Conservation (phyloP, 352 stramenopile species). For the Globisporangium viniferum region DNA sequence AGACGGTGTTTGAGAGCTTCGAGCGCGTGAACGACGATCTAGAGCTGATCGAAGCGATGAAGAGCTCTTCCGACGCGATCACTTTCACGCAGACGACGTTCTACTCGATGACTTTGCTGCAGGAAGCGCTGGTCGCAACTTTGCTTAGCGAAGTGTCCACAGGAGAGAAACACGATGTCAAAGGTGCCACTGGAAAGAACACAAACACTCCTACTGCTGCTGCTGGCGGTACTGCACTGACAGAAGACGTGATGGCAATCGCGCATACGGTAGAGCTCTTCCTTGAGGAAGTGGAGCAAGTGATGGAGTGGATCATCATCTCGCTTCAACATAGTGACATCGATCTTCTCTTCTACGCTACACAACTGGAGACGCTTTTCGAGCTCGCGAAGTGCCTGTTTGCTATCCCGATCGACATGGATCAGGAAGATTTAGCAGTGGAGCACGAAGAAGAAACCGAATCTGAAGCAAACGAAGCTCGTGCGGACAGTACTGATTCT, state of each 20-base stretch:
- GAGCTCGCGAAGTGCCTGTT: slow-evolving; percentile 7
- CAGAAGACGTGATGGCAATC: neutral
- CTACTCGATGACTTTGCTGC: slow-evolving; percentile 19
- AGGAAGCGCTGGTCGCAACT: slow-evolving; percentile 19
- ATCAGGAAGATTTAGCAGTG: neutral
- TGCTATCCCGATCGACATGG: slow-evolving; percentile 8
- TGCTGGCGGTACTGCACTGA: neutral
- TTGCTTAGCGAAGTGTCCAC: neutral
- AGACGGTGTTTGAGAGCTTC: slow-evolving; percentile 20
- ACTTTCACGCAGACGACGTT: slow-evolving; percentile 20
- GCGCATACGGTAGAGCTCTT: neutral
- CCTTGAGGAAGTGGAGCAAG: slow-evolving; percentile 12
- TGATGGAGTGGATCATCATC: slow-evolving; percentile 24
- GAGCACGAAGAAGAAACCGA: neutral
- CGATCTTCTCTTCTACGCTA: slow-evolving; percentile 25
- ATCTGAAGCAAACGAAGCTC: neutral
- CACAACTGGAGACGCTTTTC: slow-evolving; percentile 22
- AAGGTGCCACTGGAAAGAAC: neutral
- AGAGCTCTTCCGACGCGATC: slow-evolving; percentile 20
- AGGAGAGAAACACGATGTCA: neutral
- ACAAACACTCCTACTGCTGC: neutral
- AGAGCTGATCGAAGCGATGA: slow-evolving; percentile 26
- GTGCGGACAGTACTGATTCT: neutral
- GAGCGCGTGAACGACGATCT: slow-evolving; percentile 21
- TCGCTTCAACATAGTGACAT: slow-evolving; percentile 31